Evolutionary conservation across 192 early-diverging fungal genomes (phyloP), one percentile per base, ranked within the genome.

Genomic region (Dispira parvispora): DNA sequence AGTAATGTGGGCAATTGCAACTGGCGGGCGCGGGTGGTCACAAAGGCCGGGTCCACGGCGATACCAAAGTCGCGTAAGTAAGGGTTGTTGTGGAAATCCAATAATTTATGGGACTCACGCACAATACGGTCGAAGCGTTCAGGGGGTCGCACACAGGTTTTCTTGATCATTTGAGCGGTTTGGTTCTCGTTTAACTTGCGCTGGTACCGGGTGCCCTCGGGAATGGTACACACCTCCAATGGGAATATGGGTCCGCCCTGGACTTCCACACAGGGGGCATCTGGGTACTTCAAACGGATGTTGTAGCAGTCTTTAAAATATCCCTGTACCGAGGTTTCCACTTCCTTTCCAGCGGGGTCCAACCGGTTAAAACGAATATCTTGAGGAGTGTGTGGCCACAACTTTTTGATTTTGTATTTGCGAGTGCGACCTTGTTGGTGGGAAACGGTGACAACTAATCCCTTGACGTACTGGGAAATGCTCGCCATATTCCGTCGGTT

Each of bases 151-250:
- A 88, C 84, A 66, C 89, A 91, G 0, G 91, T 92, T 67, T 89
- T 91, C 38, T 83, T 89, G 67, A 98, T 94, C 92, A 98, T 95
- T 65, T 98, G 91, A 0, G 90, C 86, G 0, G 92, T 95, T 76
- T 92, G 85, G 38, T 71, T 71, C 54, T 94, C 88, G 64, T 89
- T 83, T 44, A 95, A 69, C 65, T 91, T 91, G 63, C 87, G 78
- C 65, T 83, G 71, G 66, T 88, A 82, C 46, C 90, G 80, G 73
- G 93, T 91, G 53, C 90, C 92, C 38, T 83, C 76, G 42, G 85
- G 70, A 38, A 98, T 79, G 25, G 80, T 77, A 73, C 91, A 94
- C 38, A 95, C 77, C 76, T 98, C 95, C 74, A 98, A 84, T 45
- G 95, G 95, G 42, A 96, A 69, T 56, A 81, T 80, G n/a, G 75